Percentiles rank a stretch among this genome's conserved stretches.
These are phyloP conservation scores for Chalciporus sp. DNA, from an alignment of 1,284 basidiomycete species.

Conservation along the genomic window DNA sequence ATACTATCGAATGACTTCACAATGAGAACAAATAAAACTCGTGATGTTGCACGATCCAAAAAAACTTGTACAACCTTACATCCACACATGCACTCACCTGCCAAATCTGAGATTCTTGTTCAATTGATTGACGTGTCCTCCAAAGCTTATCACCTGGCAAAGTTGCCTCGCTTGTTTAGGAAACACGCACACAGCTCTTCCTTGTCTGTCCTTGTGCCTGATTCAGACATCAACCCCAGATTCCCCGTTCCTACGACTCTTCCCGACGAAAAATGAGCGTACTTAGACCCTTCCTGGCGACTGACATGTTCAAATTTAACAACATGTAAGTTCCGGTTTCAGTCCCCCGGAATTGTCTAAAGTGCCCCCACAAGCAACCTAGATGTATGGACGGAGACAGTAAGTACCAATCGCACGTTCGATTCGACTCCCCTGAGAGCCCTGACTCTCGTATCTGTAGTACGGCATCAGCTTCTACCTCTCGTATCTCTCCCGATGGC, in stretches of 20 bases:
- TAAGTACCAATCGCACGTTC: conserved; percentile 37
- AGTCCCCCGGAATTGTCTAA: neutral
- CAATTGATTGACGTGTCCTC: too few relatives aligned
- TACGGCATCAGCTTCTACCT: conserved; percentile 88
- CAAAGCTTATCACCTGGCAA: too few relatives aligned
- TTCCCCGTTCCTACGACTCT: neutral
- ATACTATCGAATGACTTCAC: too few relatives aligned
- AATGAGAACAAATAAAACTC: too few relatives aligned
- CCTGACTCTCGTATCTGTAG: conserved; percentile 38
- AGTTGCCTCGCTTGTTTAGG: neutral
- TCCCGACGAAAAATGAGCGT: conserved; percentile 64
- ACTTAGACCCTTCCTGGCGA: conserved; percentile 80
- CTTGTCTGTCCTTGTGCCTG: neutral
- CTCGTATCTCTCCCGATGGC: conserved; percentile 86
- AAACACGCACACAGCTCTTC: neutral
- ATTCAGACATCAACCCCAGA: neutral
- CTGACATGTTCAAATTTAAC: conserved; percentile 91
- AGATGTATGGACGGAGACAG: conserved; percentile 94
- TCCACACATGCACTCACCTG: too few relatives aligned
- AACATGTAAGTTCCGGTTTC: conserved; percentile 60
- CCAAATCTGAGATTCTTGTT: too few relatives aligned
- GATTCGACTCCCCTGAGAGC: conserved; percentile 5
- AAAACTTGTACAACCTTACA: too few relatives aligned
- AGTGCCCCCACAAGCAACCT: conserved; percentile 65
- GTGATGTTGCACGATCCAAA: too few relatives aligned